Conservation (phyloP, 73 alveolate species). For the Paramecium biaurelia region DNA sequence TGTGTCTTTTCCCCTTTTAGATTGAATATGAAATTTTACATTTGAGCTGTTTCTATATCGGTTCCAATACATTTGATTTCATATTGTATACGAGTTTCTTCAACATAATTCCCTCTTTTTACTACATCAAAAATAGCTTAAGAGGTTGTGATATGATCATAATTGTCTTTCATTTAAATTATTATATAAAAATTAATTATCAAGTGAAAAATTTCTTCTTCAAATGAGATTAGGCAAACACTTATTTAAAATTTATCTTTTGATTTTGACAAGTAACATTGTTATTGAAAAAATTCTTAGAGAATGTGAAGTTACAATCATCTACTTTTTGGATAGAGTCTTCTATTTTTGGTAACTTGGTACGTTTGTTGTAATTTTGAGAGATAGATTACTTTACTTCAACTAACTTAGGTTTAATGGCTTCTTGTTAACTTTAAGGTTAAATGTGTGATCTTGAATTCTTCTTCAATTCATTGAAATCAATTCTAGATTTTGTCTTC, state of each 20-base stretch:
- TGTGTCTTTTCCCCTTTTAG: background rate
- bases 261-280: background rate
- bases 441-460: background rate
- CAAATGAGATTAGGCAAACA: conserved; percentile 6
- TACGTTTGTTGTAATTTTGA: conserved; percentile 8
- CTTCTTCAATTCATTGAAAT: background rate
- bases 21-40: background rate
- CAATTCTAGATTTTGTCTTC: background rate
- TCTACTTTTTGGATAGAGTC: background rate
- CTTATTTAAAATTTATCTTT: background rate
- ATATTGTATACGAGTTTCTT: background rate
- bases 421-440: background rate
- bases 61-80: background rate
- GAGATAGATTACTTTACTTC: background rate
- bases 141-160: background rate
- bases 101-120: background rate
- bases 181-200: background rate
- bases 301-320: background rate
- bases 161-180: background rate
- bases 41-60: background rate
- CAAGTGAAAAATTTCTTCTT: conserved; percentile 32
- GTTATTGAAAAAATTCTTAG: background rate
- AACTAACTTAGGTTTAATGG: background rate
- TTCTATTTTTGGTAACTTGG: background rate
- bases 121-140: background rate